Evolutionary conservation across 345 rosid species (phyloP).

Genomic region (Diplotaxis tenuifolia): DNA sequence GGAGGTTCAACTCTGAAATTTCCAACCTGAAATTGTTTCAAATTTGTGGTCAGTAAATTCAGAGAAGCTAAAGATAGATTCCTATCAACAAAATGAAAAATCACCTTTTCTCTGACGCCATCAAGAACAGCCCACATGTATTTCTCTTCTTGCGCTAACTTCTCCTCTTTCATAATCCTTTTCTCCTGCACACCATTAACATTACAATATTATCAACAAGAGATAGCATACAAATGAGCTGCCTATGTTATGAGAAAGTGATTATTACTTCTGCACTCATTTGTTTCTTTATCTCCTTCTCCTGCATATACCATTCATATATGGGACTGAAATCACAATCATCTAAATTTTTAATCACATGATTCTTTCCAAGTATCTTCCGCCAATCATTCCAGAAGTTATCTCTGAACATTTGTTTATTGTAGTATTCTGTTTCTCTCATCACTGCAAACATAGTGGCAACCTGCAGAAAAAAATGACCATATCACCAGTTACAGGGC

Average conservation of each 20-base stretch:
- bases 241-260: not conserved
- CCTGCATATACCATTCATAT: conserved; percentile 80
- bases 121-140: conserved; percentile 98
- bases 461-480: conserved; percentile 45
- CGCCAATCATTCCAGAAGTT: conserved; percentile 98
- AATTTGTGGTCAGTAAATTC: not conserved
- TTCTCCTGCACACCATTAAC: conserved; percentile 67
- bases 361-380: conserved; percentile 76
- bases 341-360: conserved; percentile 70
- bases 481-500: conserved; percentile 28
- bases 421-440: conserved; percentile 93
- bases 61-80: not conserved
- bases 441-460: conserved; percentile 96
- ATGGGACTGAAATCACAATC: conserved; percentile 85
- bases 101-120: conserved; percentile 93
- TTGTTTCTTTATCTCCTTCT: conserved; percentile 70
- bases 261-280: conserved; percentile 29
- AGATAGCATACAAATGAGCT: not conserved
- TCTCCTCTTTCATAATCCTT: conserved; percentile 84
- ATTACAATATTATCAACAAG: not conserved
- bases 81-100: conserved; percentile 22
- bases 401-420: conserved; percentile 70
- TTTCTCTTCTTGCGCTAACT: conserved; percentile 83
- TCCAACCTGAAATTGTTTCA: conserved; percentile 67
- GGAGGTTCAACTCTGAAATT: conserved; percentile 99